These are phyloP conservation scores for Brasilioporus rufonigricans DNA, from an alignment of 768 basidiomycete genomes.

Conservation along the genomic window DNA sequence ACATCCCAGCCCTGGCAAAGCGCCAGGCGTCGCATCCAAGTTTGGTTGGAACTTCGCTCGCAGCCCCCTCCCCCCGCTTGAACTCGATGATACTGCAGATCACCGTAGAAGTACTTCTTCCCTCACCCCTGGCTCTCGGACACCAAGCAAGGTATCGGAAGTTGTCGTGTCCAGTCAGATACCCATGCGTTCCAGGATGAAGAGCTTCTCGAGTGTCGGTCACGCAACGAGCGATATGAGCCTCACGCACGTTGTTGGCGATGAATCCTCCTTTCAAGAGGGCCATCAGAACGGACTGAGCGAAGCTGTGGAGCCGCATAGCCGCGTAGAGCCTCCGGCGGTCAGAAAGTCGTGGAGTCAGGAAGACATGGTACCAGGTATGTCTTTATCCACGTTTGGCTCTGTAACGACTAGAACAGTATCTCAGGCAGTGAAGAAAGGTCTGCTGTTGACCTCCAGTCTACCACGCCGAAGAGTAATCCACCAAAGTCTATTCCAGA, in stretches of 20 bases:
- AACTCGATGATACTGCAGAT: constrained; percentile 29
- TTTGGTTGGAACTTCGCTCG: constrained; percentile 43
- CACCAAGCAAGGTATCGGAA: constrained; percentile 27
- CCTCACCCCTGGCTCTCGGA: constrained; percentile 24
- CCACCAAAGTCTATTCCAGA: constrained; percentile 12
- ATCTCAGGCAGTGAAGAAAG: constrained; percentile 40
- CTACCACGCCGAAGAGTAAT: constrained; percentile 27
- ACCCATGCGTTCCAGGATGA: constrained; percentile 42
- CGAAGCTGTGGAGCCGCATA: constrained; percentile 28
- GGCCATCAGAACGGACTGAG: constrained; percentile 27
- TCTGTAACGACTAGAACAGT: background rate
- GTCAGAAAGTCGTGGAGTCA: constrained; percentile 8
- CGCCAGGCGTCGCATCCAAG: constrained; percentile 25
- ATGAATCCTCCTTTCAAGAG: constrained; percentile 23
- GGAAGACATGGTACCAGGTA: constrained; percentile 22
- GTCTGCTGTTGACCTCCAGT: constrained; percentile 21
- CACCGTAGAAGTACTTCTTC: constrained; percentile 21
- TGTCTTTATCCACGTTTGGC: background rate
- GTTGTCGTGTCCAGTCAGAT: constrained; percentile 38
- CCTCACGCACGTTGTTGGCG: constrained; percentile 22
- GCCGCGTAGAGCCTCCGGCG: constrained; percentile 23
- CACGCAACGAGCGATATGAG: constrained; percentile 21
- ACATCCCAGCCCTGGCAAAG: constrained; percentile 11
- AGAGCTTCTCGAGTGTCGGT: constrained; percentile 21
- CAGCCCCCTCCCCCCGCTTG: constrained; percentile 39